Conservation (phyloP, 257 asterid species). For the Plantago major region DNA sequence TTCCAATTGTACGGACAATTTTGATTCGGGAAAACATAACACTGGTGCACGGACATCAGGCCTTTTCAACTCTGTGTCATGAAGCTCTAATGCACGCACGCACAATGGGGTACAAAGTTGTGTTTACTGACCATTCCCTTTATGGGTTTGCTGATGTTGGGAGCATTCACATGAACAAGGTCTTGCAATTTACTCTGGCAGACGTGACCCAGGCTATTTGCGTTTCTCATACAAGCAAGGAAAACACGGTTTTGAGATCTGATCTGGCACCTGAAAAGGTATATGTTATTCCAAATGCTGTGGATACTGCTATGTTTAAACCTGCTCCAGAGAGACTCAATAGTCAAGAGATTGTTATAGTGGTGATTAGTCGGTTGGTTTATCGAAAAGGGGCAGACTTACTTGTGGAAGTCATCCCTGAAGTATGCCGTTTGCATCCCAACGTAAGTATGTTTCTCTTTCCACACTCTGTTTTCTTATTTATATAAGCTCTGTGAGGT, state of each 20-base stretch:
- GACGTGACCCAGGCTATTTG: conserved; percentile 96
- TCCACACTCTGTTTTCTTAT: neutral
- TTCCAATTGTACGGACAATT: conserved; percentile 79
- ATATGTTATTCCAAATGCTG: conserved; percentile 92
- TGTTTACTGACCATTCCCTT: conserved; percentile 96
- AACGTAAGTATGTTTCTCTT: conserved; percentile 43
- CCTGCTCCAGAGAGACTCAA: conserved; percentile 71
- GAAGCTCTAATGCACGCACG: conserved; percentile 97
- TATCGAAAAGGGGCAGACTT: conserved; percentile 92
- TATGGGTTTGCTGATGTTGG: conserved; percentile 96
- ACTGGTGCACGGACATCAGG: conserved; percentile 91
- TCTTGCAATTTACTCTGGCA: conserved; percentile 85
- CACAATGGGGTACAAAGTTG: conserved; percentile 95
- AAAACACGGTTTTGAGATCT: conserved; percentile 84
- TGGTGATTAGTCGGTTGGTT: conserved; percentile 91
- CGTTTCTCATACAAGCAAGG: conserved; percentile 96
- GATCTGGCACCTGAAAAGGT: conserved; percentile 97
- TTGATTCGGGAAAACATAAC: conserved; percentile 81
- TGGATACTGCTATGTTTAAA: conserved; percentile 92
- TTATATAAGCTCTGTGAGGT: neutral
- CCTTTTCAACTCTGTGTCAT: conserved; percentile 93
- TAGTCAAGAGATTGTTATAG: conserved; percentile 61
- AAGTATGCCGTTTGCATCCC: conserved; percentile 77
- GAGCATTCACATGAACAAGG: conserved; percentile 98
- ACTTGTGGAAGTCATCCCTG: conserved; percentile 94